Evolutionary conservation across 169 alveolate genomes (phyloP).

Genomic region (Perkinsus chesapeaki): DNA sequence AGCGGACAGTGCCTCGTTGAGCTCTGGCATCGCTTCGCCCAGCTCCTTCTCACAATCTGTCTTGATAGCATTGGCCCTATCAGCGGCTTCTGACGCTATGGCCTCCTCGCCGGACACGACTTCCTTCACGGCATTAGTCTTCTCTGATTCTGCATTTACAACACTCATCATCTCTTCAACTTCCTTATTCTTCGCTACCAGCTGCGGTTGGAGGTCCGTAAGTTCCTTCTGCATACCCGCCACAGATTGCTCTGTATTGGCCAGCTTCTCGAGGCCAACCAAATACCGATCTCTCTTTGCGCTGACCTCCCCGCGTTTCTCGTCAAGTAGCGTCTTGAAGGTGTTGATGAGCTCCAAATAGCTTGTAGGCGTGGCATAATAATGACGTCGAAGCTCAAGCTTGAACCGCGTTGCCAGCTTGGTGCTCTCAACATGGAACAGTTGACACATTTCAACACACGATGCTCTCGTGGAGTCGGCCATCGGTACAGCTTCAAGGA

Average conservation of each 20-base stretch:
- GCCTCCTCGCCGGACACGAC: slow-evolving; percentile 73
- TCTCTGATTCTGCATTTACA: slow-evolving; percentile 63
- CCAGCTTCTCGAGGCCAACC: slow-evolving; percentile 70
- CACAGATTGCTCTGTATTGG: slow-evolving; percentile 70
- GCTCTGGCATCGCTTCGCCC: slow-evolving; percentile 71
- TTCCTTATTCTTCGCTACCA: slow-evolving; percentile 43
- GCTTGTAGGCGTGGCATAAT: slow-evolving; percentile 82
- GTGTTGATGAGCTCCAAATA: slow-evolving; percentile 76
- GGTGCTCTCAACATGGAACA: slow-evolving; percentile 64
- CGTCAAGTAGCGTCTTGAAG: slow-evolving; percentile 64
- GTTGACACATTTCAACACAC: slow-evolving; percentile 67
- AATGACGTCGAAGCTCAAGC: slow-evolving; percentile 60
- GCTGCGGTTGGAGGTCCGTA: slow-evolving; percentile 72
- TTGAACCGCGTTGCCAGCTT: slow-evolving; percentile 59
- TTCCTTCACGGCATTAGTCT: slow-evolving; percentile 65
- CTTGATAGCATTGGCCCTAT: slow-evolving; percentile 66
- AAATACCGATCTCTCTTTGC: slow-evolving; percentile 64
- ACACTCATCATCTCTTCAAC: slow-evolving; percentile 51
- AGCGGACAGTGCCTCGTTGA: slow-evolving; percentile 63
- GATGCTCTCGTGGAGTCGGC: slow-evolving; percentile 52
- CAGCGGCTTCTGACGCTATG: slow-evolving; percentile 59
- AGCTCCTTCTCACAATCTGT: slow-evolving; percentile 77
- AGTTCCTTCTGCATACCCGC: slow-evolving; percentile 75
- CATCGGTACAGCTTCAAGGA: slow-evolving; percentile 55
- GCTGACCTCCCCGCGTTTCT: slow-evolving; percentile 65